Evolutionary conservation across 495 filamentous ascomycete genomes (phyloP).

Genomic region (Aspergillus cristatus): DNA sequence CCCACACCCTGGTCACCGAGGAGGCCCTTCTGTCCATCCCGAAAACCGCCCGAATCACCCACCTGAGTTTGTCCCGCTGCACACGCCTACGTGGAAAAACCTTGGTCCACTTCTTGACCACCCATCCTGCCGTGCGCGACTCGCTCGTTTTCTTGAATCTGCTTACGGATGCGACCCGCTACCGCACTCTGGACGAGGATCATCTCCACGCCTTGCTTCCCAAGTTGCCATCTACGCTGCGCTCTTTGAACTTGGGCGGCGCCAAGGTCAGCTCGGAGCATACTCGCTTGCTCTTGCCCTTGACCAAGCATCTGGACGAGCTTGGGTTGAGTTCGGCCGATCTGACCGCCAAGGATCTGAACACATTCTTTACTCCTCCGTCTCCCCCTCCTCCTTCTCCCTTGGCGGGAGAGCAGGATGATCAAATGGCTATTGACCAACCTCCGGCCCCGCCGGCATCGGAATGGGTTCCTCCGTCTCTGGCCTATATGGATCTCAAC

Average conservation of each 20-base stretch:
- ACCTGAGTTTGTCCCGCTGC: constrained; percentile 74
- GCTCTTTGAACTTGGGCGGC: constrained; percentile 70
- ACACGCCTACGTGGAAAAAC: constrained; percentile 54
- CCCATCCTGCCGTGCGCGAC: constrained; percentile 59
- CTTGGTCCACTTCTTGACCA: constrained; percentile 63
- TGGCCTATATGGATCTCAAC: constrained; percentile 74
- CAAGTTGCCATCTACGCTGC: constrained; percentile 56
- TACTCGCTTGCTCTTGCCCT: constrained; percentile 51
- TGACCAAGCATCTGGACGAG: constrained; percentile 77
- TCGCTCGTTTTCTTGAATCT: constrained; percentile 68
- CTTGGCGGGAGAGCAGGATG: constrained; percentile 19
- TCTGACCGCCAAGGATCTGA: constrained; percentile 55
- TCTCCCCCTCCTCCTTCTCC: constrained; percentile 16
- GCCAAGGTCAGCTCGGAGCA: constrained; percentile 59
- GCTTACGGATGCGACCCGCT: constrained; percentile 61
- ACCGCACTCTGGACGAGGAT: constrained; percentile 58
- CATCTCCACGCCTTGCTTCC: constrained; percentile 61
- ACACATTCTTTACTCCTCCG: constrained; percentile 36
- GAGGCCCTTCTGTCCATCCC: constrained; percentile 64
- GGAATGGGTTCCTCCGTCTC: constrained; percentile 48
- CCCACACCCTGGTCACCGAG: constrained; percentile 71
- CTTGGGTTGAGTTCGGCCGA: constrained; percentile 61
- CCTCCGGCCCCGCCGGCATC: constrained; percentile 3
- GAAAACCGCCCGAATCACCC: constrained; percentile 60
- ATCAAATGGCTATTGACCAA: constrained; percentile 11